Percentiles rank a stretch among this genome's conserved stretches.
phyloP scores from a whole-genome alignment of 2,329 filamentous ascomycete species.

The Phyllosticta citrichinensis region DNA sequence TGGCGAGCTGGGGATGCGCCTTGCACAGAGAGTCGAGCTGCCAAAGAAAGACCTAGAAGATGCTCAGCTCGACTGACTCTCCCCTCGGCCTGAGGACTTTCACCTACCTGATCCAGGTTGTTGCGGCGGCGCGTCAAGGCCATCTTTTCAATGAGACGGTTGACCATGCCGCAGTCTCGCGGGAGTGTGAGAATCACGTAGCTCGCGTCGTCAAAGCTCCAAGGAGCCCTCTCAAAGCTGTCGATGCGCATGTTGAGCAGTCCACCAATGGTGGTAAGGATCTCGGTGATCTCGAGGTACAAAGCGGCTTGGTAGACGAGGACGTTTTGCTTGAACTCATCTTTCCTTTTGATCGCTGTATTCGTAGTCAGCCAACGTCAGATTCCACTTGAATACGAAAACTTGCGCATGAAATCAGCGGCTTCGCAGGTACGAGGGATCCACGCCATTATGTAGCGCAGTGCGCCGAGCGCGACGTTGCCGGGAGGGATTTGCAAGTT shows the following conservation, averaged over 20 bases:
- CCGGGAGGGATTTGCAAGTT: constrained; percentile 1
- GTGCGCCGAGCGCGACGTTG: constrained; percentile 3
- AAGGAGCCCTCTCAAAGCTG: not conserved
- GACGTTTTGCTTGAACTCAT: constrained; percentile 6
- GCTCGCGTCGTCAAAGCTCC: not conserved
- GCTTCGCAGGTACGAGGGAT: constrained; percentile 7
- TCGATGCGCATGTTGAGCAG: constrained; percentile 2
- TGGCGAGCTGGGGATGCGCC: not conserved
- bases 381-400: not conserved
- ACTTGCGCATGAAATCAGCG: constrained; percentile 5
- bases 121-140: constrained; percentile 2
- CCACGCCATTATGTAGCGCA: constrained; percentile 6
- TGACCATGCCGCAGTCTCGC: not conserved
- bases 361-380: not conserved
- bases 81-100: not conserved
- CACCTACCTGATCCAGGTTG: not conserved
- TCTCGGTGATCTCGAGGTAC: constrained; percentile 7
- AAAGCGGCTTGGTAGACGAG: constrained; percentile 8
- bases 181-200: not conserved
- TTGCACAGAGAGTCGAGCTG: not conserved
- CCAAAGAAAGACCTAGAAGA: not conserved
- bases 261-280: constrained; percentile 4
- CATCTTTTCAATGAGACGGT: constrained; percentile 8
- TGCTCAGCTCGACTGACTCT: not conserved
- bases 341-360: constrained; percentile 3